Evolutionary conservation across 1,284 basidiomycete species (phyloP), one percentile per base, ranked within the genome.

Genomic region (Sporisorium exsertum): DNA sequence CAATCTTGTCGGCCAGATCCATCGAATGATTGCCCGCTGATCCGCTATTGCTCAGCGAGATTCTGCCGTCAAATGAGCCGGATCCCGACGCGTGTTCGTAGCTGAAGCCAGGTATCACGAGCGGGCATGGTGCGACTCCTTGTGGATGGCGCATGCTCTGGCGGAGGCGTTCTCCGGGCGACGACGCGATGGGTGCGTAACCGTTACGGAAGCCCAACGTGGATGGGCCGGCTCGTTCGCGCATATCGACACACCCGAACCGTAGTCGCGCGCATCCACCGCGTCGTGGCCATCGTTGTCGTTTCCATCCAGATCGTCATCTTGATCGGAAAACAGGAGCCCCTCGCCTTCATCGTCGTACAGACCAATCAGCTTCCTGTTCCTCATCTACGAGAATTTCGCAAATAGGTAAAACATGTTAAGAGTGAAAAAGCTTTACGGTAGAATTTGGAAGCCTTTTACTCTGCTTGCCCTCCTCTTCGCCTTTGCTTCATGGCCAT

Each of bases 1-100:
- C 77, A 20, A 79, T 79, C 62, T 72, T 72, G 49, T 79, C 73
- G 24, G 66, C 77, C 42, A 79, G 56, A 27, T 77, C 74, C 43
- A 77, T 63, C 42, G 69, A 72, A 1, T 60, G 69, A 3, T 62
- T 57, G 2, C 73, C 73, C 12, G 24, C 66, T 20, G 64, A 65
- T 7, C 70, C 70, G 37, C 64, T 75, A 20, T 60, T 62, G 53
- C 67, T 66, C n/a, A 56, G 37, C 43, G 64, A 68, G 24, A 68
- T 45, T 15, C 64, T 45, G 5, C 59, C 69, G 5, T 72, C 70
- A 20, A 69, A 65, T 27, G 69, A 77, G 12, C 72, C 64, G 12
- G 63, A 63, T 7, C 59, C 72, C 1, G 66, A 65, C 1, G 24
- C 59, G 13, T 56, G 56, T 24, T 72, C 65, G 49, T 47, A 64